Evolutionary conservation across 2,329 filamentous ascomycete species (phyloP).

Genomic region (Akanthomyces uredinophilus): DNA sequence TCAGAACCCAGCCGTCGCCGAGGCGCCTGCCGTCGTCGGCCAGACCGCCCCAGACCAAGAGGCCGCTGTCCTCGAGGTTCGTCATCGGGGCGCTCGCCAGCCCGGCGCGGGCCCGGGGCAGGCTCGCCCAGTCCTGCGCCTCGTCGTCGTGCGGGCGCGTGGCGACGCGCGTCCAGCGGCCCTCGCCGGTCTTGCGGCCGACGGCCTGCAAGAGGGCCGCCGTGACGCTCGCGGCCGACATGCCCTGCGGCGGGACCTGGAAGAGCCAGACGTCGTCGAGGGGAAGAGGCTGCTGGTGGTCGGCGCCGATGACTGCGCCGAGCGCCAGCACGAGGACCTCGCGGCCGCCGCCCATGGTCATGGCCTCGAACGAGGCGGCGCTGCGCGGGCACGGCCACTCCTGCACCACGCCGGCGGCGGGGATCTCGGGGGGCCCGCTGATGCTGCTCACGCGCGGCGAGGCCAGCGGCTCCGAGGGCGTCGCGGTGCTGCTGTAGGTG

Average conservation of each 20-base stretch:
- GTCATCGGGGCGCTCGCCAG: conserved; percentile 51
- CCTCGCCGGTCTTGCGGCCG: conserved; percentile 50
- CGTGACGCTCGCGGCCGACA: conserved; percentile 50
- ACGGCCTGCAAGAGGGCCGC: conserved; percentile 50
- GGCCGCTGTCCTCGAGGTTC: conserved; percentile 53
- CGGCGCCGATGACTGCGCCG: conserved; percentile 30
- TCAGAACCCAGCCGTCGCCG: conserved; percentile 61
- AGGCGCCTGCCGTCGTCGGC: conserved; percentile 45
- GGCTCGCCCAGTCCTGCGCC: conserved; percentile 34
- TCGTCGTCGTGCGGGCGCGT: conserved; percentile 47
- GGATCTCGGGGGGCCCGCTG: conserved; percentile 32
- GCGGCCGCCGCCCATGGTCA: conserved; percentile 52
- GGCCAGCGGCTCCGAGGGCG: background rate
- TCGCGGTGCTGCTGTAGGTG: conserved; percentile 11
- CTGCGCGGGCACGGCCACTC: conserved; percentile 49
- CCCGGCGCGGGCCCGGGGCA: conserved; percentile 52
- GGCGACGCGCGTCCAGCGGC: conserved; percentile 50
- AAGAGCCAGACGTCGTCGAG: conserved; percentile 60
- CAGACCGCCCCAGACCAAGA: conserved; percentile 58
- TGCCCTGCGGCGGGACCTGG: conserved; percentile 51
- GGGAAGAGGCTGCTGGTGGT: conserved; percentile 47
- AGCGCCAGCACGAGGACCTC: conserved; percentile 60
- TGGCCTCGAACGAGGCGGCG: conserved; percentile 48
- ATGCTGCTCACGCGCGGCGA: conserved; percentile 20
- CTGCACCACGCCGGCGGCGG: conserved; percentile 25